Evolutionary conservation across 371 early-diverging fungal species (phyloP), one percentile per base, ranked within the genome.

Genomic region (Syncephalastrum sp.): DNA sequence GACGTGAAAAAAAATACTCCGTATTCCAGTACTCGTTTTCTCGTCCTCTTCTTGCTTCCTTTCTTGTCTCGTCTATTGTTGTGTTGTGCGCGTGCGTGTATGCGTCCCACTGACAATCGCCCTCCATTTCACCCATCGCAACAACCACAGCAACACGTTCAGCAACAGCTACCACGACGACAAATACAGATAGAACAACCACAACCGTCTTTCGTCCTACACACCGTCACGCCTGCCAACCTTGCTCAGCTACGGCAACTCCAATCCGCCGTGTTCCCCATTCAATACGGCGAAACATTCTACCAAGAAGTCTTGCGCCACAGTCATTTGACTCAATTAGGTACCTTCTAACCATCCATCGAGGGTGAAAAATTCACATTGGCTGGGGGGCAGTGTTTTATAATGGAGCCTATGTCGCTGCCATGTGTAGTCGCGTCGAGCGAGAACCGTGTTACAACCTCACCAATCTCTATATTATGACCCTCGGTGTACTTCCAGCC

Each of bases 211-310:
- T 60, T 76, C 38, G 67, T 67, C 3, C 75, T 85, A 41, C 83
- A 82, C 33, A 82, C 82, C 48, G 61, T 90, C 33, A 91, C 86
- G 5, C 70, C 67, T 7, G 76, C 83, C 59, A 91, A 84, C 53
- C 63, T 93, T 53, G 77, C 74, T 12, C 77, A 83, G 55, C 77
- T 95, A 45, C 83, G 84, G 53, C 72, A 69, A 29, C 81, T 97
- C 52, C 94, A 96, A 69, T 55, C 75, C 4, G 81, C 80, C 8
- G 73, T 96, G 38, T 93, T 96, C 54, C 98, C 98, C 13, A 89
- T 97, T 14, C 59, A 67, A 16, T 97, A 96, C 74, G 77, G 84
- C 42, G 83, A 85, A 38, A 57, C 77, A 47, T 96, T 94, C 68
- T 97, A 94, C 70, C 76, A 76, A 55, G 82, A 87, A 7, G 84